Base-by-base conservation (phyloP, 2,329 filamentous ascomycete species). In the Aspergillus phoenicis region DNA sequence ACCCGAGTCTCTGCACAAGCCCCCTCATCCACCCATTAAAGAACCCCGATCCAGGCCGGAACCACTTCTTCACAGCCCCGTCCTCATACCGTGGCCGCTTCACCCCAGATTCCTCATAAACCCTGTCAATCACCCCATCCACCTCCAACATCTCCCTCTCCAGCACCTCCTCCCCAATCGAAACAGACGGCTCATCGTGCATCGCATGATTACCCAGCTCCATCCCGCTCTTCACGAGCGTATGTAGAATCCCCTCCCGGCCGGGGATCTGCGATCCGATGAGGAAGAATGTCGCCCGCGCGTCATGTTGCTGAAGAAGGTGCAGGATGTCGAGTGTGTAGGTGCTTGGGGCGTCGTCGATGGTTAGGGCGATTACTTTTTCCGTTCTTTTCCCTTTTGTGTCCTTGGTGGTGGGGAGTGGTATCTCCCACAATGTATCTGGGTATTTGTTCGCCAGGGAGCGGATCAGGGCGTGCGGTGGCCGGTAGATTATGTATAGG, bases 181-280 rank as follows among this genome's bases (percentile, higher is more conserved):
- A 76, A 26, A 96, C 80, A 0, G 88, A 89, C 0, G 91, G 87
- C 79, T 95, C 91, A 76, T 97, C 93, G 73, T 87, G 85, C 91
- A 95, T 93, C 8, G 90, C 93, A 76, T 97, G 93, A 77, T 97
- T 97, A 24, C 85, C 93, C 3, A 97, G 81, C 79, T 93, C 90
- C 73, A 90, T 85, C 22, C 87, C 88, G 52, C 77, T 80, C 39
- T 80, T 78, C n/a, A 91, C 80, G 1, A 90, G 78, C 41, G 84
- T 80, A 47, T 82, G 76, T 33, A 92, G 80, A 3, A 83, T 36
- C 33, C 33, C 33, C 5, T 36, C 33, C 33, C 33, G 33, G 11
- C 33, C 33, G 33, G 33, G 33, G 33, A 36, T 36, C 11, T 36
- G 80, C 67, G 8, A 91, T 87, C 93, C 93, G 68, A 97, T 96